Conservation (phyloP, 2,329 filamentous ascomycete species). For the Cordyceps cateniannulata region DNA sequence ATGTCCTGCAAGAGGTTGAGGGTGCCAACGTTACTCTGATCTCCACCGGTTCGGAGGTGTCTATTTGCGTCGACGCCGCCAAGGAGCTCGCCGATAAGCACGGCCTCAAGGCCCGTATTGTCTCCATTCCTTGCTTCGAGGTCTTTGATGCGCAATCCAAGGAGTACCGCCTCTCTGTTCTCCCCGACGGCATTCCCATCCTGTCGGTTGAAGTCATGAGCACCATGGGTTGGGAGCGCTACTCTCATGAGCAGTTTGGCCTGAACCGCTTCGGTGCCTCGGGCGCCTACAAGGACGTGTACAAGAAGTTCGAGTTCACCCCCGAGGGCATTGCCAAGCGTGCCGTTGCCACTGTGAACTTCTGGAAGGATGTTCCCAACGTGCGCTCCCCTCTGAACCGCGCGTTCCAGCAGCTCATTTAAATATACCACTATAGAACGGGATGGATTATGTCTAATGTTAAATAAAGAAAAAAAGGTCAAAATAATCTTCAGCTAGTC, state of each 20-base stretch:
- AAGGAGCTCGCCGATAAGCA: conserved; percentile 88
- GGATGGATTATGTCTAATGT: neutral
- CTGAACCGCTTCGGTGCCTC: conserved; percentile 98
- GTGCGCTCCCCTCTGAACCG: conserved; percentile 93
- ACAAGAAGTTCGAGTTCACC: conserved; percentile 99
- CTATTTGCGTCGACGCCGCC: conserved; percentile 85
- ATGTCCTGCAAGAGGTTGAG: conserved; percentile 79
- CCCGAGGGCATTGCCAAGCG: conserved; percentile 95
- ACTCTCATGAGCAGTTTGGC: conserved; percentile 98
- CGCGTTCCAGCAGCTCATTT: conserved; percentile 96
- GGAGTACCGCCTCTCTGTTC: conserved; percentile 88
- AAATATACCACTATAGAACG: conserved; percentile 32
- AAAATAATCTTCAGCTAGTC: too few species aligned
- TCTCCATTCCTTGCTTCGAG: conserved; percentile 95
- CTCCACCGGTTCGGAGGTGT: conserved; percentile 93
- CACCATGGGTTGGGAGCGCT: conserved; percentile 98
- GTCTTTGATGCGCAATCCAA: conserved; percentile 91
- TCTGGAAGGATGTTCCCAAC: conserved; percentile 91
- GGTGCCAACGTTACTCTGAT: conserved; percentile 83
- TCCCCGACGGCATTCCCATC: conserved; percentile 89
- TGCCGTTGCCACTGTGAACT: conserved; percentile 83
- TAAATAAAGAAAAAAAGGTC: neutral
- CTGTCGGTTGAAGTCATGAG: conserved; percentile 94
- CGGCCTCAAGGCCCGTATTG: conserved; percentile 80
- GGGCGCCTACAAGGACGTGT: conserved; percentile 95